Percentiles rank a stretch among this genome's conserved stretches.
Conservation (phyloP, 2,329 filamentous ascomycete species). For the Fusarium guadeloupense region DNA sequence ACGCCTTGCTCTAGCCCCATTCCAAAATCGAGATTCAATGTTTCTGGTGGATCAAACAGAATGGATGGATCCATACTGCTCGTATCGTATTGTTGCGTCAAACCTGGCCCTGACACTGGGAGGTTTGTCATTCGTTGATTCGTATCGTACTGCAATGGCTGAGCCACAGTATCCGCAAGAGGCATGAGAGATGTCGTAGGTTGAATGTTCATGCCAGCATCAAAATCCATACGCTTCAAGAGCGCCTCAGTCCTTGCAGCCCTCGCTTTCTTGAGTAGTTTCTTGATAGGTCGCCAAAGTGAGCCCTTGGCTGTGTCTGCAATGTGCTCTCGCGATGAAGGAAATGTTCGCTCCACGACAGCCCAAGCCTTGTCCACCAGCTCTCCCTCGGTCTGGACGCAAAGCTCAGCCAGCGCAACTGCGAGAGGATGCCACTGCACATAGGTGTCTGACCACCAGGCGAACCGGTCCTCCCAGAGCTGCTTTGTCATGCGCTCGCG, state of each 20-base stretch:
- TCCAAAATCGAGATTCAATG: conserved; percentile 39
- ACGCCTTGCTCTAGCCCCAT: conserved; percentile 32
- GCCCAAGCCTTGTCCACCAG: conserved; percentile 60
- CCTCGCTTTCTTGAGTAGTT: conserved; percentile 60
- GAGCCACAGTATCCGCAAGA: conserved; percentile 6
- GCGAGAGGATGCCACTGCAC: conserved; percentile 66
- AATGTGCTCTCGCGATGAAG: conserved; percentile 54
- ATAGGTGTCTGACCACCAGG: conserved; percentile 61
- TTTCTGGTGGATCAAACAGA: conserved; percentile 43
- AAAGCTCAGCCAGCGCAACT: conserved; percentile 62
- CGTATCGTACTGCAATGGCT: conserved; percentile 20
- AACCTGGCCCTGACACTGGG: not conserved
- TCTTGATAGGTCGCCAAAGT: conserved; percentile 64
- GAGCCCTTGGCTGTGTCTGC: conserved; percentile 61
- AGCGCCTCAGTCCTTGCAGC: conserved; percentile 49
- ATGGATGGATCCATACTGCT: conserved; percentile 45
- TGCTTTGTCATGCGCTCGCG: conserved; percentile 46
- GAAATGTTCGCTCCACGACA: conserved; percentile 57
- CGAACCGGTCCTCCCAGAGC: conserved; percentile 50
- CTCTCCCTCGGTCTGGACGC: conserved; percentile 56
- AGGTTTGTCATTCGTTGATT: not conserved
- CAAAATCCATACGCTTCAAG: conserved; percentile 40
- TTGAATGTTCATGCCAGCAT: conserved; percentile 1
- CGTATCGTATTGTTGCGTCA: conserved; percentile 39
- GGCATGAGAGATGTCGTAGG: conserved; percentile 6